These are phyloP conservation scores for Solanum virginianum DNA, from an alignment of 257 asterid species.

Conservation along the genomic window DNA sequence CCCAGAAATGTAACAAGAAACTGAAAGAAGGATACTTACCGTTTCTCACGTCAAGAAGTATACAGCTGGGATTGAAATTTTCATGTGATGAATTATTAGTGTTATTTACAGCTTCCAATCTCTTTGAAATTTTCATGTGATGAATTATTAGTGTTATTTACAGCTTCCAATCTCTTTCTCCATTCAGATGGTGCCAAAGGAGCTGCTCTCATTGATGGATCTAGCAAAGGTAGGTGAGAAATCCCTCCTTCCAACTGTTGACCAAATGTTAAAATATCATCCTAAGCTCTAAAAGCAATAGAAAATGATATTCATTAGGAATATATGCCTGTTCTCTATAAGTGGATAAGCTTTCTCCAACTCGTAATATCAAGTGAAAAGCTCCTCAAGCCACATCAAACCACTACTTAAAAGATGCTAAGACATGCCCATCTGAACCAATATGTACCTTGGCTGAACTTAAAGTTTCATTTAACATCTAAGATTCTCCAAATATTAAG, in stretches of 20 bases:
- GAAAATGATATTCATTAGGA: neutral
- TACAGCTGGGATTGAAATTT: conserved; percentile 14
- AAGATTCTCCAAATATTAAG: neutral
- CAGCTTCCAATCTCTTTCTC: conserved; percentile 57
- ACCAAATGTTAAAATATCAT: conserved; percentile 1
- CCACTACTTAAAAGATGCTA: neutral
- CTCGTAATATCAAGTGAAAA: neutral
- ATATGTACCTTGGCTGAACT: neutral
- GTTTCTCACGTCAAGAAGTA: conserved; percentile 88
- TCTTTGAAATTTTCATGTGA: conserved; percentile 20
- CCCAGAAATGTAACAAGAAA: neutral
- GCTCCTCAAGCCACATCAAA: neutral
- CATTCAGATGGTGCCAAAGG: conserved; percentile 88
- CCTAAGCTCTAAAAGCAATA: neutral
- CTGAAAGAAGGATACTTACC: conserved; percentile 29
- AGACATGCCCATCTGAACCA: neutral
- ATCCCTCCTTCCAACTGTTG: conserved; percentile 67
- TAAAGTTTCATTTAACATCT: neutral
- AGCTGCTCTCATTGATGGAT: conserved; percentile 64
- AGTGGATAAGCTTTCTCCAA: neutral
- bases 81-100: conserved; percentile 12
- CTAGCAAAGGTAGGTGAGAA: conserved; percentile 86
- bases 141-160: conserved; percentile 22
- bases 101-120: conserved; percentile 43
- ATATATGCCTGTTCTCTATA: neutral